These are phyloP conservation scores for Dryadomyces quercus-mongolicae DNA, from an alignment of 2,329 filamentous ascomycete species.

Conservation along the genomic window DNA sequence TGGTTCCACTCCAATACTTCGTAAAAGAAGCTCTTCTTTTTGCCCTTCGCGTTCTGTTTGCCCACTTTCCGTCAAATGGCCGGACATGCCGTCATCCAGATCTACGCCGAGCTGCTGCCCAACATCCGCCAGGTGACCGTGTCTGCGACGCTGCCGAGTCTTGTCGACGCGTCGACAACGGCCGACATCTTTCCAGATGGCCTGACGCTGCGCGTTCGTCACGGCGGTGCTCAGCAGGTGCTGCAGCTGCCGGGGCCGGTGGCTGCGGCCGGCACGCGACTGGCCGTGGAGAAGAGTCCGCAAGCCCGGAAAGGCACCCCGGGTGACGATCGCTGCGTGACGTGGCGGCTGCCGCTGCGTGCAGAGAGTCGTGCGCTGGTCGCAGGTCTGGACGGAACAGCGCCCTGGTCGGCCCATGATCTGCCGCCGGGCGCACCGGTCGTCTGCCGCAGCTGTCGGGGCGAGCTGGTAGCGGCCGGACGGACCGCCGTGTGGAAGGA, in stretches of 20 bases:
- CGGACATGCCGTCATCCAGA: slow-evolving; percentile 9
- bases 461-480: slow-evolving; percentile 24
- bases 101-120: slow-evolving; percentile 54
- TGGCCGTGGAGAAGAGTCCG: slow-evolving; percentile 15
- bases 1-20: no score
- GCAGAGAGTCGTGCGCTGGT: no score
- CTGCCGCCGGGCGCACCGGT: slow-evolving; percentile 28
- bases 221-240: slow-evolving; percentile 24
- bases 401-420: slow-evolving; percentile 44
- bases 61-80: background rate
- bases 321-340: background rate
- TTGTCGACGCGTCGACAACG: slow-evolving; percentile 28
- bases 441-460: slow-evolving; percentile 27
- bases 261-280: slow-evolving; percentile 13
- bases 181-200: slow-evolving; percentile 33
- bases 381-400: slow-evolving; percentile 10
- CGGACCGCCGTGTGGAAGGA: slow-evolving; percentile 65
- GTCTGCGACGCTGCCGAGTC: slow-evolving; percentile 35
- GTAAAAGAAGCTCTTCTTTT: background rate
- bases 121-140: slow-evolving; percentile 55
- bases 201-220: slow-evolving; percentile 31
- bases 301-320: slow-evolving; percentile 9
- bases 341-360: slow-evolving; percentile 39
- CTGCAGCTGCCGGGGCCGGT: slow-evolving; percentile 32
- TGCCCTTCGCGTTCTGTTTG: background rate